Conservation (phyloP, 495 filamentous ascomycete species). For the Xylaria longipes region DNA sequence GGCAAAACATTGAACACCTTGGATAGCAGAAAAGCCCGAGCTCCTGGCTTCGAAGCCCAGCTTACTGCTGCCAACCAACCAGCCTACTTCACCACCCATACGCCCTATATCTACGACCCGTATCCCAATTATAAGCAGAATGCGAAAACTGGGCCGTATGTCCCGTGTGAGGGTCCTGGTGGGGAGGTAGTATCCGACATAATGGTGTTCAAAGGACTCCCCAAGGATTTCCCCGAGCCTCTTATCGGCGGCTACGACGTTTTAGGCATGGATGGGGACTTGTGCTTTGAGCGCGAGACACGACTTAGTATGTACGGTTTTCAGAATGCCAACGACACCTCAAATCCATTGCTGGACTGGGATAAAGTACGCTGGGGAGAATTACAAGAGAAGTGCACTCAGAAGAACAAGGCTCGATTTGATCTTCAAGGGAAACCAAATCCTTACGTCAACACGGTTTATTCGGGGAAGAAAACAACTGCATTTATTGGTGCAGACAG, state of each 20-base stretch:
- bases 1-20: constrained; percentile 55
- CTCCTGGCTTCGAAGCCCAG: constrained; percentile 31
- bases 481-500: constrained; percentile 18
- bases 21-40: constrained; percentile 37
- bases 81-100: constrained; percentile 39
- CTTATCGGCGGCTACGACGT: constrained; percentile 78
- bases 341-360: constrained; percentile 62
- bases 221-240: constrained; percentile 74
- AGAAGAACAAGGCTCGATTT: constrained; percentile 68
- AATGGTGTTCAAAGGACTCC: constrained; percentile 63
- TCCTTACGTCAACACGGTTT: constrained; percentile 37
- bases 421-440: constrained; percentile 41
- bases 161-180: constrained; percentile 46
- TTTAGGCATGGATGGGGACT: constrained; percentile 74
- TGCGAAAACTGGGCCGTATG: constrained; percentile 36
- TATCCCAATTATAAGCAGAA: constrained; percentile 56
- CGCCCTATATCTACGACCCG: constrained; percentile 52
- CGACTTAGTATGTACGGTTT: constrained; percentile 83
- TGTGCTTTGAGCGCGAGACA: constrained; percentile 93
- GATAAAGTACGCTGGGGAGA: constrained; percentile 71
- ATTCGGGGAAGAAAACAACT: constrained; percentile 34
- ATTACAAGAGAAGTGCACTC: constrained; percentile 68
- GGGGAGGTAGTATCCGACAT: constrained; percentile 44
- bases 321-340: constrained; percentile 48
- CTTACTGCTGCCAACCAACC: constrained; percentile 33